Evolutionary conservation across 805 yeast species (phyloP), one percentile per base, ranked within the genome.

Genomic region (Priceomyces carsonii): DNA sequence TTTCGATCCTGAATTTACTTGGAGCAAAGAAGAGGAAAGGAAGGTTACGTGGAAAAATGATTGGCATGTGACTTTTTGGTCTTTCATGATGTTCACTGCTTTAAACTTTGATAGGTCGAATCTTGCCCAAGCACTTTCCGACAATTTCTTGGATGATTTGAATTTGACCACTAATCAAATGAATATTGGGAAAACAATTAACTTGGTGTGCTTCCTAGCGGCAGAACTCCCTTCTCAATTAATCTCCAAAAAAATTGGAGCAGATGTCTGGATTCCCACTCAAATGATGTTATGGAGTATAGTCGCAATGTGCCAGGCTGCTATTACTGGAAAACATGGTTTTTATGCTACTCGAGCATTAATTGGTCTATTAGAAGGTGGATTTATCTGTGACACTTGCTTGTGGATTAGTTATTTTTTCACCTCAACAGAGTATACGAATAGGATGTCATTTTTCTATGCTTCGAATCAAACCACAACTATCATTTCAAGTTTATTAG

Each of bases 141-240:
- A 77, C 43, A 70, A 75, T 43, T 44, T 81, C 46, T 53, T 80
- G 32, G 58, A 52, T 1, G 84, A 80, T 44, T 59, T 80, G 37
- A 51, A 61, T 1, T 46, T 81, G 48, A 69, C 70, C n/a, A 78
- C 82, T n/a, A 61, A 75, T 45, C 75, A 81, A 38, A 79, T 71
- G 52, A 82, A 82, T 53, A 51, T 65, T 25, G 88, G 85, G 14
- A 72, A 65, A 39, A 77, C 82, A 4, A 63, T 81, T 25, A 73
- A 73, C 47, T 61, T 67, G 40, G 61, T 77, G 4, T 63, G 73
- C 29, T 81, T 81, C 48, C 52, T 80, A 33, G 45, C 59, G 14
- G 75, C 82, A 13, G 87, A 81, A 52, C 53, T 81, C 7, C 87
- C 87, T 0, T 78, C 85, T 2, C 85, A 81, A 49, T 61, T 81